Evolutionary conservation across 2,329 filamentous ascomycete genomes (phyloP), one percentile per base, ranked within the genome.

Genomic region (Gremmenia infestans): DNA sequence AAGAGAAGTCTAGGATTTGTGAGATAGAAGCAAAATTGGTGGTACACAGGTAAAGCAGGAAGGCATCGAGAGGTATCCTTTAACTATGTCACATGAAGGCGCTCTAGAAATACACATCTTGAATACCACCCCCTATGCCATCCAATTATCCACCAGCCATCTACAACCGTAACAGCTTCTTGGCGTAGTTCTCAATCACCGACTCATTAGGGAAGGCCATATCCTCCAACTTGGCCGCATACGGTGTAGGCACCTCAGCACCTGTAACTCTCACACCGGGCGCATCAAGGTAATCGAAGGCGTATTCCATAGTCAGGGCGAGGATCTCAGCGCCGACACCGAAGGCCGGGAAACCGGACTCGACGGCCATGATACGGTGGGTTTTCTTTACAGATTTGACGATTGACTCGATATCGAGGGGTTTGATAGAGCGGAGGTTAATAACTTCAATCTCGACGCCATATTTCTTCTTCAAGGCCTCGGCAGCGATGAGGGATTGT

Each of bases 351-450:
- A 92, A 99, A 63, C 93, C 94, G 55, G 91, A 97, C 78, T 97
- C 93, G 66, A 99, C 91, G 43, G 85, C 86, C 73, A 99, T 82
- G 61, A 99, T 84, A 70, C 88, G 89, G 73, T 89, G 88, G 17
- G 94, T 99, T 87, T 99, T 99, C 89, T 99, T 97, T 72, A 99
- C 87, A 12, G 92, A 97, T 74, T 95, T 91, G 75, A 97, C 81
- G 69, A 99, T 97, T 64, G 91, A 82, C 76, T 97, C 92, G 58
- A 99, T 82, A 70, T 99, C 94, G 64, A 99, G 83, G 45, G 94
- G 94, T 82, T 97, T 99, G 78, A 99, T 79, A 65, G 92, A 97
- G 69, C 94, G 91, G 71, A 99, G 86, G 81, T 99, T 99, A 82
- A 99, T 88, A 63, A 99, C 94, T 78, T 99, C 94, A 54, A 84